phyloP scores from a whole-genome alignment of 352 stramenopile genomes.

The Phytophthora foliorum region DNA sequence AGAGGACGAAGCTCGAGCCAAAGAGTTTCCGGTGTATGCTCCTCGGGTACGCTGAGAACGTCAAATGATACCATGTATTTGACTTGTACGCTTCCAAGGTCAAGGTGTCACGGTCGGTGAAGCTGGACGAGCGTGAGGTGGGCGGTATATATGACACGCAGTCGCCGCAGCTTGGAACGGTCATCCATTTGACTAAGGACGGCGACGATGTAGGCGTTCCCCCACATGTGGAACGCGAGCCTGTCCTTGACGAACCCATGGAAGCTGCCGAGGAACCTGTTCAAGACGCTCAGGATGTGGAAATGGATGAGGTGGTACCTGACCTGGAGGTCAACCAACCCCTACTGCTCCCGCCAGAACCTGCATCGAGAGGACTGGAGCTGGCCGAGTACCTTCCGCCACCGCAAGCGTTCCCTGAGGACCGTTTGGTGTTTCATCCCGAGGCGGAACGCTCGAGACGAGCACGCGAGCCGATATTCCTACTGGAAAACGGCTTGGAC shows the following conservation, averaged over 20 bases:
- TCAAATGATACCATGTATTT: background rate
- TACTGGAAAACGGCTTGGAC: background rate
- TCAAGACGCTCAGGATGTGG: too few species aligned
- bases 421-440: background rate
- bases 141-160: too few species aligned
- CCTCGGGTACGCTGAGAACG: background rate
- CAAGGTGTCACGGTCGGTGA: background rate
- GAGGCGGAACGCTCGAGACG: background rate
- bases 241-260: too few species aligned
- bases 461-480: background rate
- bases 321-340: slow-evolving; percentile 1
- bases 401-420: background rate
- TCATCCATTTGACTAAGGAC: too few species aligned
- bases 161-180: too few species aligned
- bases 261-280: too few species aligned
- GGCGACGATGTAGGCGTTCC: too few species aligned
- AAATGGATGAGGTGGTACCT: background rate
- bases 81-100: background rate
- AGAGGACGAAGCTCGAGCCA: too few species aligned
- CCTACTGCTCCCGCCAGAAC: background rate
- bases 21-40: background rate
- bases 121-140: background rate
- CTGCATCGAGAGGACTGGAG: background rate
- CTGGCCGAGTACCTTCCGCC: too few species aligned
- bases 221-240: too few species aligned